Conservation (phyloP, 208 protist species). For the Polymyxa betae region DNA sequence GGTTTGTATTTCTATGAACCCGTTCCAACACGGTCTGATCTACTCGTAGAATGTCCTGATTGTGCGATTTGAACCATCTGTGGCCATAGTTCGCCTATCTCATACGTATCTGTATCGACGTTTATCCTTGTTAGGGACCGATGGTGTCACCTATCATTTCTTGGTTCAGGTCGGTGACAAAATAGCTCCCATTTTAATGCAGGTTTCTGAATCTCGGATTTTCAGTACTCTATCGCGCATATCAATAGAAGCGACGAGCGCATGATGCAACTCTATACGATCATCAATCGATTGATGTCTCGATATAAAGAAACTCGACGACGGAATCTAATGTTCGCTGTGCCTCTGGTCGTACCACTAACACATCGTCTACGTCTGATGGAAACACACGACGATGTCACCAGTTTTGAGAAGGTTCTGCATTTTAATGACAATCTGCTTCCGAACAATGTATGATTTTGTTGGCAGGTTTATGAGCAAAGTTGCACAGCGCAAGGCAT, state of each 20-base stretch:
- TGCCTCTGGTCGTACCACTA: constrained; percentile 59
- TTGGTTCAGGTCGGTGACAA: constrained; percentile 39
- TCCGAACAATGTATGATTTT: background rate
- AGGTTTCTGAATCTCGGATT: no score
- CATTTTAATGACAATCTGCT: background rate
- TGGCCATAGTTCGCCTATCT: constrained; percentile 55
- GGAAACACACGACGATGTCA: constrained; percentile 49
- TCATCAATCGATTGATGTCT: constrained; percentile 59
- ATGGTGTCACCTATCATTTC: constrained; percentile 60
- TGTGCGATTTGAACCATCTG: constrained; percentile 51
- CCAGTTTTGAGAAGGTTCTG: constrained; percentile 57
- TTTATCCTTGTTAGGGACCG: constrained; percentile 55
- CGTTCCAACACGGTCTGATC: background rate
- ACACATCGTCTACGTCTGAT: constrained; percentile 59
- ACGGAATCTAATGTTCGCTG: constrained; percentile 51
- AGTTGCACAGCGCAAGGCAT: constrained; percentile 21
- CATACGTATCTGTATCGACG: constrained; percentile 60
- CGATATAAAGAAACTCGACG: constrained; percentile 54
- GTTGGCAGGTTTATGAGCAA: constrained; percentile 52
- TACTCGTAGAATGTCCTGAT: constrained; percentile 58
- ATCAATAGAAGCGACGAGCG: constrained; percentile 61
- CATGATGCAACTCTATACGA: constrained; percentile 62
- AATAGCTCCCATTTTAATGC: background rate
- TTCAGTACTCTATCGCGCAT: constrained; percentile 60
- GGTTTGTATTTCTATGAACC: background rate